Evolutionary conservation across 2,329 filamentous ascomycete species (phyloP).

Genomic region (Monosporascus sp.): DNA sequence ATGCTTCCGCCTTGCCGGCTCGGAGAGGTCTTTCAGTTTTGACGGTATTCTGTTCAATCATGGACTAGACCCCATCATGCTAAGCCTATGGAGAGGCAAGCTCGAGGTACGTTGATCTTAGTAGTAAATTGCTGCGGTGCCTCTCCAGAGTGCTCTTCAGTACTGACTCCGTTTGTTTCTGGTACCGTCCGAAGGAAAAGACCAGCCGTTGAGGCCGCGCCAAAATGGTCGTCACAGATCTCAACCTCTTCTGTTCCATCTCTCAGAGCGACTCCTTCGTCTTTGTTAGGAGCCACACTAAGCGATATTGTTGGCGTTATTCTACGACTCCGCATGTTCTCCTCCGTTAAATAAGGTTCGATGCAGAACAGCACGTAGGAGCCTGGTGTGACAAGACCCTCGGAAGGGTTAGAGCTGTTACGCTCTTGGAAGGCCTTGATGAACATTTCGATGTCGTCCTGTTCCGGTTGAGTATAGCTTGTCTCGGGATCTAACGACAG

Average conservation of each 20-base stretch:
- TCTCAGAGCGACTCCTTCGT: constrained; percentile 7
- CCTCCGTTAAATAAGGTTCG: constrained; percentile 22
- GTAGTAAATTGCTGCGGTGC: constrained; percentile 17
- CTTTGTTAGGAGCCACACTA: constrained; percentile 18
- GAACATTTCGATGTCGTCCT: constrained; percentile 50
- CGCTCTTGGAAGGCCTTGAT: constrained; percentile 42
- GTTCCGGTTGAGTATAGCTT: constrained; percentile 42
- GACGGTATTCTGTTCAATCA: background rate
- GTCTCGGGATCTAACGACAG: constrained; percentile 71
- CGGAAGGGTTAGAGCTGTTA: constrained; percentile 30
- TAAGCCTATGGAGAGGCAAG: constrained; percentile 9
- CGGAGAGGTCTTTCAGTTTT: background rate
- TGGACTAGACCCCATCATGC: background rate
- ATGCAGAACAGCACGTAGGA: constrained; percentile 64
- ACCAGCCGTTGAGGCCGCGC: constrained; percentile 57
- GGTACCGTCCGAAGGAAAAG: constrained; percentile 39
- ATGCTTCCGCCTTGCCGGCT: no score
- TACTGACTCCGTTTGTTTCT: constrained; percentile 1
- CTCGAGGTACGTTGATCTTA: constrained; percentile 23
- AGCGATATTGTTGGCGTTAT: constrained; percentile 11
- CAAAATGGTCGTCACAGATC: constrained; percentile 45
- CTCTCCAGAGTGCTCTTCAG: background rate
- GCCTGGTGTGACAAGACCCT: constrained; percentile 56
- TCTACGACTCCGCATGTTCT: constrained; percentile 8
- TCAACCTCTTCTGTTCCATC: constrained; percentile 19